A percentile compares a stretch with the other conserved stretches of the same genome.
phyloP scores from a whole-genome alignment of 495 filamentous ascomycete genomes.

The Penicillium crystallinum region DNA sequence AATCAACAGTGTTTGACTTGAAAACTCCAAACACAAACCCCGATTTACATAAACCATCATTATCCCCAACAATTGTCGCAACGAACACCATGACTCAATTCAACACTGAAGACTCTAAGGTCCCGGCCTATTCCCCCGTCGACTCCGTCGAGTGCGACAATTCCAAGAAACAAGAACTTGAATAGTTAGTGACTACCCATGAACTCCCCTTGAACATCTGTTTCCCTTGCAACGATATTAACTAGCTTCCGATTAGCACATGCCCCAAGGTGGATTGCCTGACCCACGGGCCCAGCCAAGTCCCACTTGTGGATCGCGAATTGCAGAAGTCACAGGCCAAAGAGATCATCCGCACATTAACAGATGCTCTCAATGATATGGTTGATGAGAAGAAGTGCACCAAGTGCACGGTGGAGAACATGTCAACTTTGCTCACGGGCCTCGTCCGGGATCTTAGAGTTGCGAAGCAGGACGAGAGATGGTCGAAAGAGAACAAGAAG shows the following conservation, averaged over 20 bases:
- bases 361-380: constrained; percentile 9
- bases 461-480: constrained; percentile 14
- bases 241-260: background rate
- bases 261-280: constrained; percentile 1
- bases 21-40: background rate
- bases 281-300: constrained; percentile 11
- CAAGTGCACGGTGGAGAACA: constrained; percentile 12
- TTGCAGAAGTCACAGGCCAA: constrained; percentile 7
- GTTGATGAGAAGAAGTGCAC: constrained; percentile 13
- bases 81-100: background rate
- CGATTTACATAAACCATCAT: background rate
- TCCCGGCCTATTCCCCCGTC: background rate
- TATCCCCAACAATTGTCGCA: background rate
- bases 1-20: too few species aligned
- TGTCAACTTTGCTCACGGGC: constrained; percentile 6
- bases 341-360: constrained; percentile 2
- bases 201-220: background rate
- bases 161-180: background rate
- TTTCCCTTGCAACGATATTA: background rate
- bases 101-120: background rate
- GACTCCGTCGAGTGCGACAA: background rate
- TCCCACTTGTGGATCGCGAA: constrained; percentile 10
- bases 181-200: background rate
- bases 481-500: constrained; percentile 16
- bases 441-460: constrained; percentile 10